Evolutionary conservation across 225 moss, liverwort and hornwort genomes (phyloP), one percentile per base, ranked within the genome.

Genomic region (Pseudisothecium myosuroides): DNA sequence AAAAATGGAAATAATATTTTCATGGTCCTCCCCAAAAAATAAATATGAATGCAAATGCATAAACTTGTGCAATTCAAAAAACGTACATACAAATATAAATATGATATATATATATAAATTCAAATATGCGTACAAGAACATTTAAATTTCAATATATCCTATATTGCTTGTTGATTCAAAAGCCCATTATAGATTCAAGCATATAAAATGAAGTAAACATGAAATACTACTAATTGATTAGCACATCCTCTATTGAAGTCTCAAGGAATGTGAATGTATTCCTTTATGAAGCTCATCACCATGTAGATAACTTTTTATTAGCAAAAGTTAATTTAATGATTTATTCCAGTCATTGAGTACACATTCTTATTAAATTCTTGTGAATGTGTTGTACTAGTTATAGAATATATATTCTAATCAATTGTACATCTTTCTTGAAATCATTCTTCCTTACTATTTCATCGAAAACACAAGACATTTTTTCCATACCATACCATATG

Each of bases 231-330:
- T 5, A 12, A 39, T 68, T 69, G 26, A 14, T 71, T 26, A 41
- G 24, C 14, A 71, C 41, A 71, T 8, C 13, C 37, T 1, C 0
- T 41, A 0, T 26, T 26, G 14, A 13, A 41, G 26, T 20, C 5
- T 41, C 0, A 71, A 5, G 41, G 26, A 8, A 71, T 71, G 41
- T 41, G 5, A 24, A 41, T 24, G 49, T 14, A 69, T 71, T 71
- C 5, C 11, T 71, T 41, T 7, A 14, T 5, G 3, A 43, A n/a
- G 12, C 7, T 71, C 14, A 13, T 39, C 14, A 45, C 45, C 17
- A 10, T 1, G 0, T 10, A 45, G 26, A 43, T 43, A 1, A 24
- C 24, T 14, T 71, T 71, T 8, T 7, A 26, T 1, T 4, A 2
- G 2, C 13, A 39, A 10, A 39, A 39, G 4, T 22, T 24, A 71